Percentiles rank a stretch among this genome's conserved stretches.
phyloP scores from a whole-genome alignment of 768 basidiomycete genomes.

The Dentipellis fragilis region DNA sequence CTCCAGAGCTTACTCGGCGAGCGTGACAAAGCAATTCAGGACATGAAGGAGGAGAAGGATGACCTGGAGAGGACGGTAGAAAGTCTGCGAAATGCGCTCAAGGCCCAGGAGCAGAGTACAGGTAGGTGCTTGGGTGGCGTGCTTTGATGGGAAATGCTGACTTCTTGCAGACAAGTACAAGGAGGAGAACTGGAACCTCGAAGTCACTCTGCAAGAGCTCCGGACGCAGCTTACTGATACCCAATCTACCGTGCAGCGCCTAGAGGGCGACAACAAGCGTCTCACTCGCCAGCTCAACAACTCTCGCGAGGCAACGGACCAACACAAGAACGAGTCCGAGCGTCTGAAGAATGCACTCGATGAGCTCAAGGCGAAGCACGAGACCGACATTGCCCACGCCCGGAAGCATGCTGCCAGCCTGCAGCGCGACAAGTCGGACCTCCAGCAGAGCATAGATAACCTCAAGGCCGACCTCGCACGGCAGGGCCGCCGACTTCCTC shows the following conservation, averaged over 20 bases:
- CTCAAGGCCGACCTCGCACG: conserved; percentile 65
- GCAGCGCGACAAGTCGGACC: conserved; percentile 85
- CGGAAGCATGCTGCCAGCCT: conserved; percentile 81
- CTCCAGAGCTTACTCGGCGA: conserved; percentile 86
- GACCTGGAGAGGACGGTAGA: conserved; percentile 77
- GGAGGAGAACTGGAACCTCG: conserved; percentile 99
- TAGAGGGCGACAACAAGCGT: conserved; percentile 78
- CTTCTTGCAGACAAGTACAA: conserved; percentile 72
- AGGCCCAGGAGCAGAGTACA: conserved; percentile 70
- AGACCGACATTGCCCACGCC: conserved; percentile 89
- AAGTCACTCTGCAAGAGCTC: conserved; percentile 85
- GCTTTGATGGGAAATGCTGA: conserved; percentile 1
- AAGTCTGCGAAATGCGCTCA: conserved; percentile 58
- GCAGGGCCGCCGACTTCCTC: conserved; percentile 48
- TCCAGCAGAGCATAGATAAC: conserved; percentile 71
- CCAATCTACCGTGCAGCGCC: conserved; percentile 52
- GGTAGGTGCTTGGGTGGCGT: conserved; percentile 34
- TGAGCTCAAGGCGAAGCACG: conserved; percentile 82
- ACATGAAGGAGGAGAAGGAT: conserved; percentile 87
- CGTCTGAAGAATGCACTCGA: conserved; percentile 52
- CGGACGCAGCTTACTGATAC: conserved; percentile 58
- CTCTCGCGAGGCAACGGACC: conserved; percentile 67
- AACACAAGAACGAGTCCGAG: conserved; percentile 80
- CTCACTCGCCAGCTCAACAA: conserved; percentile 64
- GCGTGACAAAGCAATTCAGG: conserved; percentile 86